Conservation (phyloP, 148 eudicot genomes). For the Cornus kousa region DNA sequence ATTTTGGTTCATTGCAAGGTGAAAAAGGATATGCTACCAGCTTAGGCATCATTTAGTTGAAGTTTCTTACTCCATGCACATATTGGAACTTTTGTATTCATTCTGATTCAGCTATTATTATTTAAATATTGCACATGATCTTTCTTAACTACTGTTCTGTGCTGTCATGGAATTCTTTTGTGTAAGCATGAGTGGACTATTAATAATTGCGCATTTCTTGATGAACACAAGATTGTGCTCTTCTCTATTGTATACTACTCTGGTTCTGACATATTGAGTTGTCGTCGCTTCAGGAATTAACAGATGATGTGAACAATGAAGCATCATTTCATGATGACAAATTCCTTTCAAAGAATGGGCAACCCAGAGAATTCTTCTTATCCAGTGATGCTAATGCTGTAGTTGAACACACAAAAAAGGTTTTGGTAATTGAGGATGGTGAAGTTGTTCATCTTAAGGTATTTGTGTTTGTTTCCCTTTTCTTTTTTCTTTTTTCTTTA, state of each 20-base stretch:
- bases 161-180: not conserved
- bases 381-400: conserved; percentile 95
- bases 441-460: conserved; percentile 97
- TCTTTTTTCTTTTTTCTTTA: too few species aligned
- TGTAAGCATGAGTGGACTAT: not conserved
- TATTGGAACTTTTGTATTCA: not conserved
- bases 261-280: conserved; percentile 9
- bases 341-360: conserved; percentile 56
- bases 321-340: conserved; percentile 63
- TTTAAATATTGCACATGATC: not conserved
- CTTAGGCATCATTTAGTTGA: not conserved
- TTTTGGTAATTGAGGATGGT: conserved; percentile 87
- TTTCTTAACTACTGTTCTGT: not conserved
- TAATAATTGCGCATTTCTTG: not conserved
- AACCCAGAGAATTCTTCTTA: conserved; percentile 83
- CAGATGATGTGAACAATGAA: conserved; percentile 45
- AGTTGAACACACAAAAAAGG: conserved; percentile 92
- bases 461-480: conserved; percentile 9
- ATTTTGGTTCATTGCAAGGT: not conserved
- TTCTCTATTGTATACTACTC: not conserved
- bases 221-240: not conserved
- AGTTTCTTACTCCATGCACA: not conserved
- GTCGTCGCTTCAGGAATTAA: conserved; percentile 52
- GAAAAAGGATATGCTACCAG: not conserved
- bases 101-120: not conserved